A percentile compares a stretch with the other conserved stretches of the same genome.
phyloP scores from a whole-genome alignment of 805 yeast species.

The Metschnikowia gruessii region DNA sequence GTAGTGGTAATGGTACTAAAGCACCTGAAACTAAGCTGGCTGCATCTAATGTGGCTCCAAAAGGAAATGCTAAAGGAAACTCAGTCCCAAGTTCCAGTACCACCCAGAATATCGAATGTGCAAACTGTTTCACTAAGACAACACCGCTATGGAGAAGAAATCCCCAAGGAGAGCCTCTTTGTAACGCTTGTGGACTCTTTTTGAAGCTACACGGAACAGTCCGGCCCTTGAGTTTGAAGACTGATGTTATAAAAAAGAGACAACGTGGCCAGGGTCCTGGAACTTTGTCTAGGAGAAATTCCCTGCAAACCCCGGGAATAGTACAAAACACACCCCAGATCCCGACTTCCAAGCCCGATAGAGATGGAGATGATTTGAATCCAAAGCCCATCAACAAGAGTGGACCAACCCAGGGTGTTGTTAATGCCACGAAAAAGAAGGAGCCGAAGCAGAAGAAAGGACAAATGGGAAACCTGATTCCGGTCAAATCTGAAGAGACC shows the following conservation, averaged over 20 bases:
- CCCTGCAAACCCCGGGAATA: slow-evolving; percentile 2
- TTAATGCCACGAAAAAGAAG: background rate
- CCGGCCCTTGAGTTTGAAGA: slow-evolving; percentile 83
- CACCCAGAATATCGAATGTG: slow-evolving; percentile 45
- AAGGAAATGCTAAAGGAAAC: background rate
- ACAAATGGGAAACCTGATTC: background rate
- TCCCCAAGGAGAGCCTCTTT: slow-evolving; percentile 86
- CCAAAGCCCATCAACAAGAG: slow-evolving; percentile 39
- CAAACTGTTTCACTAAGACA: slow-evolving; percentile 87
- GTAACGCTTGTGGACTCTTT: slow-evolving; percentile 63
- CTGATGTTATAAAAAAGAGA: slow-evolving; percentile 90
- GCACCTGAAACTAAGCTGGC: background rate
- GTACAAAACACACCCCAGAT: background rate
- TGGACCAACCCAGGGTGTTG: slow-evolving; percentile 1
- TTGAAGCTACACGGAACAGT: slow-evolving; percentile 89
- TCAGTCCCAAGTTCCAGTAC: background rate
- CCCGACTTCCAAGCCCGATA: slow-evolving; percentile 5
- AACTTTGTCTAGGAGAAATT: slow-evolving; percentile 10
- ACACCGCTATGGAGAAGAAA: slow-evolving; percentile 96
- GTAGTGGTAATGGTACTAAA: background rate
- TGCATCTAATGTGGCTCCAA: background rate
- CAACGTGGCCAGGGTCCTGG: slow-evolving; percentile 49
- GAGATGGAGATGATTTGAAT: slow-evolving; percentile 49
- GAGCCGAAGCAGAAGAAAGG: background rate
- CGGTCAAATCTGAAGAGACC: slow-evolving; percentile 5